These are phyloP conservation scores for Fusarium aywerte DNA, from an alignment of 2,329 filamentous ascomycete genomes.

Conservation along the genomic window DNA sequence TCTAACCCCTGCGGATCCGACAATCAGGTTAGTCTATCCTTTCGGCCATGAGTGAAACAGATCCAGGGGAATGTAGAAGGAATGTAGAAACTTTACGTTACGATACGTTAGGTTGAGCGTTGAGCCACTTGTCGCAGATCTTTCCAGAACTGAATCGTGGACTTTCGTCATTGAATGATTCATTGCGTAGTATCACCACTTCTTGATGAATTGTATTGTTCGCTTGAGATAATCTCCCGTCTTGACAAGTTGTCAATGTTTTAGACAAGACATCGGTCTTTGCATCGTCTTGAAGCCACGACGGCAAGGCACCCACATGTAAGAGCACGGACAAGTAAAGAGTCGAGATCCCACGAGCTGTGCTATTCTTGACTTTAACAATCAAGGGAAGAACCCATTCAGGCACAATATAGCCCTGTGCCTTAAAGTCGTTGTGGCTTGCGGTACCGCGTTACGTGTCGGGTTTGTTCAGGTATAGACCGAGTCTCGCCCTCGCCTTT, in stretches of 20 bases:
- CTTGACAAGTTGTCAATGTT: neutral
- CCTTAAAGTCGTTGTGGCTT: constrained; percentile 9
- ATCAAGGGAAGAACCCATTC: neutral
- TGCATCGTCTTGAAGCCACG: neutral
- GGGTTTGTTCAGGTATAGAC: neutral
- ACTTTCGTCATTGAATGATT: neutral
- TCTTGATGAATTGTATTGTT: neutral
- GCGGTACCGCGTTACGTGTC: neutral
- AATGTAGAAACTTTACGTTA: constrained; percentile 21
- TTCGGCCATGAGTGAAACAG: constrained; percentile 24
- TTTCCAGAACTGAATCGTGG: constrained; percentile 9
- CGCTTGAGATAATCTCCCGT: neutral
- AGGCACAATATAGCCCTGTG: neutral
- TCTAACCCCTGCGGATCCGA: constrained; percentile 12
- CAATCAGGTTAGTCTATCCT: neutral
- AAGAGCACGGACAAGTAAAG: neutral
- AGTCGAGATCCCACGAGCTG: neutral
- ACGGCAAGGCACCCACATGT: neutral
- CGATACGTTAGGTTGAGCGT: constrained; percentile 4
- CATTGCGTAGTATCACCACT: neutral
- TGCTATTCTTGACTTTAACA: neutral
- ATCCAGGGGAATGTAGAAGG: constrained; percentile 9
- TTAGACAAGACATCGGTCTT: neutral
- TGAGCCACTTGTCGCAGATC: constrained; percentile 30
- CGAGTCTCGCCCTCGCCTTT: constrained; percentile 7